These are phyloP conservation scores for Saprolegnia parasitica DNA, from an alignment of 352 stramenopile genomes.

Conservation along the genomic window DNA sequence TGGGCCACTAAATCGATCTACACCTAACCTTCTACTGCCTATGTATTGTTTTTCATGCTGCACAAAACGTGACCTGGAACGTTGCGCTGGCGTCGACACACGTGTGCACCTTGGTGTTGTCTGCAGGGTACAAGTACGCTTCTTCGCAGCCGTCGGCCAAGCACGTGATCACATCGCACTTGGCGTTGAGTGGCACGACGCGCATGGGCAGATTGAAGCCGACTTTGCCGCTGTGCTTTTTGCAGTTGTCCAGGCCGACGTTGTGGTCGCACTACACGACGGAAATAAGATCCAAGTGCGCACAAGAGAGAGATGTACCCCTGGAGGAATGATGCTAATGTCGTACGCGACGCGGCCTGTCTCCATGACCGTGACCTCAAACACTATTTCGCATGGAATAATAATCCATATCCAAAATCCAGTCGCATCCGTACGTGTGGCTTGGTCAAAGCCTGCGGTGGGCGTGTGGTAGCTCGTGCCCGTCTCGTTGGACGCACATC, in stretches of 20 bases:
- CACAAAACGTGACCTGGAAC: constrained; percentile 69
- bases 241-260: constrained; percentile 2
- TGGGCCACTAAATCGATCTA: too few species aligned
- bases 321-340: constrained; percentile 26
- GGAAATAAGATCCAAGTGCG: not conserved
- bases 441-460: not conserved
- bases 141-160: constrained; percentile 48
- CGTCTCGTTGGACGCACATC: constrained; percentile 1
- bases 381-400: constrained; percentile 8
- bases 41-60: constrained; percentile 20
- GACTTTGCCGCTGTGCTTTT: constrained; percentile 42
- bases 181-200: constrained; percentile 44
- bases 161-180: constrained; percentile 46
- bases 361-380: constrained; percentile 7
- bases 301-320: not conserved
- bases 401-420: not conserved
- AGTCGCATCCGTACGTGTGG: constrained; percentile 13
- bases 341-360: not conserved
- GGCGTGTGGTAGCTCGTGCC: constrained; percentile 14
- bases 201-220: constrained; percentile 71
- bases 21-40: too few species aligned
- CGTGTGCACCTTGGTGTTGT: constrained; percentile 58
- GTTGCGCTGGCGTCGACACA: constrained; percentile 43
- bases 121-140: constrained; percentile 54
- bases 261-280: not conserved